Evolutionary conservation across 805 yeast species (phyloP), one percentile per base, ranked within the genome.

Genomic region (Ogataea ganodermae): DNA sequence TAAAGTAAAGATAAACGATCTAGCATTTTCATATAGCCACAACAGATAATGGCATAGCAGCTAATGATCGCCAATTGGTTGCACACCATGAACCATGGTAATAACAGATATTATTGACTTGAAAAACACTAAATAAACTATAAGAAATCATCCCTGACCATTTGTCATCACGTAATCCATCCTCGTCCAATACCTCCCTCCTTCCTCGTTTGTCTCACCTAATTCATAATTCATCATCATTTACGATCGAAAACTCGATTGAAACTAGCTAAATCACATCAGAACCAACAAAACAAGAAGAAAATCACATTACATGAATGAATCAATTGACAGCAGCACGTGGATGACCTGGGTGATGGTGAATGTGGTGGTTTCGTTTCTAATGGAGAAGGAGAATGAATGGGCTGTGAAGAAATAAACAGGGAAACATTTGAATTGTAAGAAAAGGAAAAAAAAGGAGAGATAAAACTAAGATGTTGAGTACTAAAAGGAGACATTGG

Each of bases 201-300:
- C 30, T 26, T 8, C 30, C 30, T n/a, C n/a, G n/a, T n/a, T n/a
- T n/a, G n/a, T n/a, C n/a, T n/a, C n/a, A n/a, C n/a, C n/a, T n/a
- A n/a, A n/a, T 30, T 28, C 24, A 22, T 22, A n/a, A n/a, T 28
- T 30, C 17, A 30, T 30, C 33, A 30, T 30, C 33, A 30, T 30
- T 33, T 33, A 33, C 36, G 20, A 20, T 18, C 23, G 23, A 33
- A 9, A 18, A 22, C 23, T 36, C 46, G 33, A 49, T 45, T 42
- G 44, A 45, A 40, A 40, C 52, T 42, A 42, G 46, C 49, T 50
- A 37, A 44, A 50, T 50, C 47, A 48, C 49, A 46, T 42, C 26
- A 50, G 39, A 32, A 45, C 28, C 37, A 36, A 35, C 16, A 32
- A 23, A 48, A 30, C 32, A 17, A 33, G 23, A 17, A 10, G 18